A percentile compares a stretch with the other conserved stretches of the same genome.
These are phyloP conservation scores for Wallacemonas rigidus DNA, from an alignment of 208 protist genomes.

Conservation along the genomic window DNA sequence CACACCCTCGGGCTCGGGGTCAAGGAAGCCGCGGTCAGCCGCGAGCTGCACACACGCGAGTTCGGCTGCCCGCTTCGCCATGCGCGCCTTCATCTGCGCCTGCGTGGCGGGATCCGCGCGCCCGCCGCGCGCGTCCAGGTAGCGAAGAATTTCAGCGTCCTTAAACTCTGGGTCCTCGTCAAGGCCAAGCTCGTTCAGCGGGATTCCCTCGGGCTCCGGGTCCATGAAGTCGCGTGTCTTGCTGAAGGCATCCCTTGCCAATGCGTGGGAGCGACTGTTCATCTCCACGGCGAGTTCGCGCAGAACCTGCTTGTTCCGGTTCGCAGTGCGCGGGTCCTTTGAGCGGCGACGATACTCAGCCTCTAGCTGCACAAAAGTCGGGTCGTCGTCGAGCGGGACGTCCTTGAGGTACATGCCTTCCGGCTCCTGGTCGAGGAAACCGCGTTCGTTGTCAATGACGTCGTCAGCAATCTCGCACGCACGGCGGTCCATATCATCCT, in stretches of 20 bases:
- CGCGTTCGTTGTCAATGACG: constrained; percentile 67
- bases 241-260: constrained; percentile 69
- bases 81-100: constrained; percentile 44
- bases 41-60: constrained; percentile 58
- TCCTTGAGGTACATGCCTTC: constrained; percentile 82
- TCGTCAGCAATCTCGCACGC: constrained; percentile 81
- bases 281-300: constrained; percentile 65
- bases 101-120: constrained; percentile 22
- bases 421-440: constrained; percentile 78
- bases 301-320: constrained; percentile 66
- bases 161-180: constrained; percentile 84
- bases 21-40: constrained; percentile 72
- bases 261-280: constrained; percentile 69
- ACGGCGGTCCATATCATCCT: constrained; percentile 75
- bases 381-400: constrained; percentile 80
- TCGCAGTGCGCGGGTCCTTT: constrained; percentile 53
- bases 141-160: constrained; percentile 66
- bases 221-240: constrained; percentile 75
- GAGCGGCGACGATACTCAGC: constrained; percentile 68
- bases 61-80: constrained; percentile 53
- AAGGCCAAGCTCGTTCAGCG: constrained; percentile 64
- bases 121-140: constrained; percentile 40
- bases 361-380: constrained; percentile 66
- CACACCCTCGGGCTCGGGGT: constrained; percentile 78
- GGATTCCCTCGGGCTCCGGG: constrained; percentile 70